phyloP scores from a whole-genome alignment of 2,329 filamentous ascomycete genomes.

The Dactylellina drechsleri region DNA sequence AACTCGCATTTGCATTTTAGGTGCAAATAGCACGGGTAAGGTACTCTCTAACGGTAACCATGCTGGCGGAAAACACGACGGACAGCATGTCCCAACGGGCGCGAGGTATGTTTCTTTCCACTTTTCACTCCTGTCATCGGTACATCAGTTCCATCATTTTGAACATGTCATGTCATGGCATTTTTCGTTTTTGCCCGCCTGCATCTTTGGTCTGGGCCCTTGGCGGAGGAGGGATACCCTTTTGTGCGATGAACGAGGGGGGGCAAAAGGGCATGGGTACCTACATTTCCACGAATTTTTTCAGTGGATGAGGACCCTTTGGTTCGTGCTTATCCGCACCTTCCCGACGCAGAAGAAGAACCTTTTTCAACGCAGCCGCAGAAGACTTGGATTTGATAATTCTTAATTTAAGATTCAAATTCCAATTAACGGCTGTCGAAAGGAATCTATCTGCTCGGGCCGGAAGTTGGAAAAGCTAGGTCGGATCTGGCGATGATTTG shows the following conservation, averaged over 20 bases:
- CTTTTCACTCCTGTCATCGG: no score
- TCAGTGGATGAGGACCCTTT: neutral
- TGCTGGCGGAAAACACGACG: slow-evolving; percentile 20
- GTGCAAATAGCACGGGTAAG: neutral
- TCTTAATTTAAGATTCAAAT: no score
- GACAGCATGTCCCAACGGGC: slow-evolving; percentile 43
- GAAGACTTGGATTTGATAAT: no score
- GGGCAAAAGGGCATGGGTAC: slow-evolving; percentile 17
- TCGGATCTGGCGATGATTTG: slow-evolving; percentile 26
- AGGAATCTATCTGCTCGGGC: slow-evolving; percentile 19
- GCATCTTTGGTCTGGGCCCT: neutral
- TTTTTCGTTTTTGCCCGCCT: no score
- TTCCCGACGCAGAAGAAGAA: slow-evolving; percentile 22
- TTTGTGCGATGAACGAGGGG: neutral
- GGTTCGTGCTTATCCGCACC: slow-evolving; percentile 12
- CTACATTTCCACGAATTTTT: slow-evolving; percentile 10
- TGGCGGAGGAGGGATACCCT: neutral
- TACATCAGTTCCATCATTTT: no score
- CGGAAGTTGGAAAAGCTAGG: slow-evolving; percentile 6
- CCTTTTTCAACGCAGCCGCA: neutral
- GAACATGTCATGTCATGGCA: no score
- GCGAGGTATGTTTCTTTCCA: slow-evolving; percentile 42
- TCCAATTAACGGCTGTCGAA: no score
- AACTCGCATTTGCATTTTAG: neutral
- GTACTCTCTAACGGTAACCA: slow-evolving; percentile 1